Percentiles rank a stretch among this genome's conserved stretches.
phyloP scores from a whole-genome alignment of 257 asterid species.

The Rauvolfia tetraphylla region DNA sequence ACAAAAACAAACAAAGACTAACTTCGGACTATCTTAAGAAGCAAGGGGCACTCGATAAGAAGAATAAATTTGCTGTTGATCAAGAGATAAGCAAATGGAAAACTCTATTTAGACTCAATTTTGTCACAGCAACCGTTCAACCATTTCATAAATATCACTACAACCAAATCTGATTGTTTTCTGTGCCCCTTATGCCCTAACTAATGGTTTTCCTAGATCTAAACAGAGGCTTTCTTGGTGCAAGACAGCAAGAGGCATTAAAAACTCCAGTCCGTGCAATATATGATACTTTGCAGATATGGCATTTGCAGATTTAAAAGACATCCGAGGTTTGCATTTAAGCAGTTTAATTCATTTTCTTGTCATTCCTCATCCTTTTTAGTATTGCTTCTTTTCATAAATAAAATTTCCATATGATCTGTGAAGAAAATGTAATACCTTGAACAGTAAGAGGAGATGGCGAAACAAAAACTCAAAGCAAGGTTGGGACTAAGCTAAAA shows the following conservation, averaged over 20 bases:
- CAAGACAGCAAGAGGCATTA: not conserved
- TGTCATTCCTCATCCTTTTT: not conserved
- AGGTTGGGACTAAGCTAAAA: not conserved
- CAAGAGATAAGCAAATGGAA: not conserved
- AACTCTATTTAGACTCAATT: not conserved
- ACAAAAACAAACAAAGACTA: not conserved
- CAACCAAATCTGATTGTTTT: not conserved
- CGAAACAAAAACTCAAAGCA: not conserved
- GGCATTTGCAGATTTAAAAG: not conserved
- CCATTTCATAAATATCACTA: too few species aligned
- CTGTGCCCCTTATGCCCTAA: not conserved
- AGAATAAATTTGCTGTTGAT: not conserved
- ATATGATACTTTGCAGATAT: not conserved
- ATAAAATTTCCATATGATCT: not conserved
- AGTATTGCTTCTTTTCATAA: not conserved
- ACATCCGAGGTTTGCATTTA: not conserved
- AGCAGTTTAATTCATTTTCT: not conserved
- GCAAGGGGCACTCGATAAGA: not conserved
- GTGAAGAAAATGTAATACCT: not conserved
- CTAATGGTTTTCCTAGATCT: not conserved
- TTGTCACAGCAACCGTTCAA: not conserved
- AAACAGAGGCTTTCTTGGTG: not conserved
- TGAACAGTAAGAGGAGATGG: not conserved
- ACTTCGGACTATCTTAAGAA: not conserved
- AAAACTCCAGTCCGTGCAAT: not conserved